Evolutionary conservation across 805 yeast genomes (phyloP), one percentile per base, ranked within the genome.

Genomic region (Saccharomyces jurei): DNA sequence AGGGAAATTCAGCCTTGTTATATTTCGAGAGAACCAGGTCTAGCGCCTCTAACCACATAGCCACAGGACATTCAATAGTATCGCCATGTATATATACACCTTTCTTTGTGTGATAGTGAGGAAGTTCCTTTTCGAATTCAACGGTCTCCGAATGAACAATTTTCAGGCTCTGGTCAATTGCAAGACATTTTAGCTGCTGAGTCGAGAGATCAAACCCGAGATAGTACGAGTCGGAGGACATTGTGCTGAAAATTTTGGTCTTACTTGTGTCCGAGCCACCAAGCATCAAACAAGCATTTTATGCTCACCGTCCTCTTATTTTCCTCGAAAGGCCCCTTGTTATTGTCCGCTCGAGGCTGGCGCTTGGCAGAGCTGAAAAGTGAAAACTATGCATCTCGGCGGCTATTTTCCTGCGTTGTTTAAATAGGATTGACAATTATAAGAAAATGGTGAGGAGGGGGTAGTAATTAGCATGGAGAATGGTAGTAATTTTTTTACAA

Each of bases 201-300:
- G 97, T 90, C 1, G 96, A 88, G 28, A 91, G 75, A 67, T 91
- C 97, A 62, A 89, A 81, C 1, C 97, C 97, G 56, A 87, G 69
- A 63, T 71, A 83, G 54, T 51, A 65, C 31, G 48, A 56, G 44
- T 44, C 59, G 27, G 30, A 11, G 25, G 44, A 17, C 44, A 36
- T 36, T 36, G 22, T 46, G 10, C 41, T 51, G 41, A 41, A 31
- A 6, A 22, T 47, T 5, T 27, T 28, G 25, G 17, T 31, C 51
- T 47, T 49, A 30, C 26, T 25, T 31, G 3, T 13, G 8, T 48
- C 36, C n/a, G 41, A 17, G 5, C 11, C 27, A 9, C 28, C 21
- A 29, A 46, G 10, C 22, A 10, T 8, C 22, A 10, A 1, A 22
- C 10, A 25, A 14, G 9, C 2, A 3, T 46, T 3, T 22, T 10